Conservation (phyloP, 768 basidiomycete species). For the Lentinula sp. region DNA sequence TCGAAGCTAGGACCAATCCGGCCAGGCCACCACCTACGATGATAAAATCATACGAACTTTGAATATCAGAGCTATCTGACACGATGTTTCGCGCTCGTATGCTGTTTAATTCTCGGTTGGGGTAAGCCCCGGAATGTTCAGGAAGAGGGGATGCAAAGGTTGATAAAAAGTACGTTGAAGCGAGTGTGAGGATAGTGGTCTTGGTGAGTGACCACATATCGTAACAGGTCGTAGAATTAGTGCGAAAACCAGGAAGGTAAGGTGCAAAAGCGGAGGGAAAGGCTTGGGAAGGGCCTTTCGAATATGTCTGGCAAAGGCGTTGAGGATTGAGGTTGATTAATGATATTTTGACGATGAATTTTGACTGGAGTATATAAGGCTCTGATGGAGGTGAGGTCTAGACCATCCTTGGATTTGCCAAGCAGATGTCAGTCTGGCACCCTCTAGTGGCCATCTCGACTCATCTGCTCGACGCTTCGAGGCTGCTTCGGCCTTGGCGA, state of each 20-base stretch:
- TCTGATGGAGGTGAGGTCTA: not conserved
- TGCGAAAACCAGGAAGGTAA: not conserved
- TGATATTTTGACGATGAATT: not conserved
- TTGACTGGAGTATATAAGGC: not conserved
- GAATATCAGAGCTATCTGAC: not conserved
- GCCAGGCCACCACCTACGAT: slow-evolving; percentile 5
- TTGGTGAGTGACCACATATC: not conserved
- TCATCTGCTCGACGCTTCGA: not conserved
- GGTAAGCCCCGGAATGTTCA: not conserved
- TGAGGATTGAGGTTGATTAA: not conserved
- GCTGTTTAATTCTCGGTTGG: not conserved
- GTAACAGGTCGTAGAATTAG: not conserved
- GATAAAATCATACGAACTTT: slow-evolving; percentile 4
- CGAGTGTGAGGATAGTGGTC: slow-evolving; percentile 5
- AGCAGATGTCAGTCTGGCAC: not conserved
- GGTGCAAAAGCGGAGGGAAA: not conserved
- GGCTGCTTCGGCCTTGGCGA: not conserved
- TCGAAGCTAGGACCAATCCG: not conserved
- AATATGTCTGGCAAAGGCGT: not conserved
- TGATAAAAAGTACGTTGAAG: not conserved
- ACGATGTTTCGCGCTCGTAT: slow-evolving; percentile 1
- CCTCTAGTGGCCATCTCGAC: not conserved
- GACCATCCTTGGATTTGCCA: not conserved
- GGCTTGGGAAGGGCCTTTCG: not conserved
- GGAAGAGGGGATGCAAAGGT: not conserved